Base-by-base conservation (phyloP, 106 monocot genomes). In the Amphibolis antarctica region DNA sequence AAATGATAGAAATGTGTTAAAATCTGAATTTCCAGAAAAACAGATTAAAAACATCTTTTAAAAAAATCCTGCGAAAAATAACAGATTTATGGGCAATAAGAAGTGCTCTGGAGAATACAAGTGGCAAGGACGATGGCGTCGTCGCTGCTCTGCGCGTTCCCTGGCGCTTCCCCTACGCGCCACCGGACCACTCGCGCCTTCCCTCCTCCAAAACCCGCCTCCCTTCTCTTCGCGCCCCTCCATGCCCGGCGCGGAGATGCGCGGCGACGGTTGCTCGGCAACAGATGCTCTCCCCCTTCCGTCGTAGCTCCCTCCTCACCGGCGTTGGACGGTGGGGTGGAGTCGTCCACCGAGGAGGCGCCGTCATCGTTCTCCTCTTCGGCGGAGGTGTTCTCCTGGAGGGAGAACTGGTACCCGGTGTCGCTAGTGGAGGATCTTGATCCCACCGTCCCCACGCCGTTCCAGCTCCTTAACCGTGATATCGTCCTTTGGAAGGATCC, bases 401-500 rank as follows among this genome's bases (percentile, higher is more conserved):
- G 94, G 42, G 94, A 94, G 17, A 79, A 84, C 75, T 94, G 94
- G 94, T 94, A 94, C 72, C 89, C 94, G 0, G 89, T 89, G 9
- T 83, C 94, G 53, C 75, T 94, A 46, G 63, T 94, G 25, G 94
- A 86, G 73, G 94, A 94, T 65, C 81, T 94, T 46, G 94, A 94
- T 62, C 86, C 86, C 45, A 10, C 57, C 31, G 25, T 36, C 12
- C 89, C 94, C 31, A 94, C 83, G 46, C 89, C 94, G 30, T 94
- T 94, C 69, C 89, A 89, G 82, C 94, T 89, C 60, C 82, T 94
- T 46, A 89, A 89, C 71, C 85, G 94, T 24, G 91, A 92, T 64
- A 66, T 94, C 28, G 94, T 94, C 27, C 63, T 94, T 59, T 94
- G 94, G 94, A 81, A 80, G 47, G 83, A 89, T 54, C 83, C 89